These are phyloP conservation scores for Naumovozyma castellii DNA, from an alignment of 805 yeast species.

Conservation along the genomic window DNA sequence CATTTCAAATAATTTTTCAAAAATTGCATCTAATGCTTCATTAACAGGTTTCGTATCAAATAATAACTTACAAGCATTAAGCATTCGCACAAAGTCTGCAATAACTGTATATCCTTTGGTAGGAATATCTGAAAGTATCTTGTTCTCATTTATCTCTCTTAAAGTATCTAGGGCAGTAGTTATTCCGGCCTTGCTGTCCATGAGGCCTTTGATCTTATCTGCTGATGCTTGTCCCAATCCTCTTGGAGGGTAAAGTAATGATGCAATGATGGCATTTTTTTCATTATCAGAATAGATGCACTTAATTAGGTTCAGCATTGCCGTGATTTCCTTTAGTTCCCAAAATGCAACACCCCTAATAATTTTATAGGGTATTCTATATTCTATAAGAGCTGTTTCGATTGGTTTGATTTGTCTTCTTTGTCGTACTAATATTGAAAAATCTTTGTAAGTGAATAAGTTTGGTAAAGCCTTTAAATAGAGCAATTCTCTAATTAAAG, in stretches of 20 bases:
- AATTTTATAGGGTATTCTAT: constrained; percentile 54
- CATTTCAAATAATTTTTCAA: constrained; percentile 23
- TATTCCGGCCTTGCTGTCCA: constrained; percentile 5
- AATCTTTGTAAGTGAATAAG: constrained; percentile 44
- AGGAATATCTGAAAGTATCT: constrained; percentile 10
- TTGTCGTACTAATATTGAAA: constrained; percentile 65
- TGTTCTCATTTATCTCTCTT: constrained; percentile 6
- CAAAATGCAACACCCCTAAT: constrained; percentile 72
- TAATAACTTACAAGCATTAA: constrained; percentile 14
- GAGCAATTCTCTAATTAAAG: constrained; percentile 47
- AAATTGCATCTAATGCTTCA: constrained; percentile 13
- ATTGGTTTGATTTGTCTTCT: constrained; percentile 50
- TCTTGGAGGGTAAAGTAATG: constrained; percentile 50
- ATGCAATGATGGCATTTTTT: constrained; percentile 46
- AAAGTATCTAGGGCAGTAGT: constrained; percentile 12
- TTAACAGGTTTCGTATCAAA: constrained; percentile 5
- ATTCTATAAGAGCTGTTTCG: constrained; percentile 51
- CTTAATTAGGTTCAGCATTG: constrained; percentile 55
- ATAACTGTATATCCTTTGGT: constrained; percentile 16
- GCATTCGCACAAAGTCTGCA: constrained; percentile 16
- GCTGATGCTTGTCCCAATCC: constrained; percentile 58
- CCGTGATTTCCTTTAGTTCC: constrained; percentile 61
- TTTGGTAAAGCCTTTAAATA: constrained; percentile 38
- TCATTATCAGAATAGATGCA: constrained; percentile 53
- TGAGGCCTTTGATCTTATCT: constrained; percentile 18